phyloP scores from a whole-genome alignment of 306 rosid species.

The Potentilla sterilis region DNA sequence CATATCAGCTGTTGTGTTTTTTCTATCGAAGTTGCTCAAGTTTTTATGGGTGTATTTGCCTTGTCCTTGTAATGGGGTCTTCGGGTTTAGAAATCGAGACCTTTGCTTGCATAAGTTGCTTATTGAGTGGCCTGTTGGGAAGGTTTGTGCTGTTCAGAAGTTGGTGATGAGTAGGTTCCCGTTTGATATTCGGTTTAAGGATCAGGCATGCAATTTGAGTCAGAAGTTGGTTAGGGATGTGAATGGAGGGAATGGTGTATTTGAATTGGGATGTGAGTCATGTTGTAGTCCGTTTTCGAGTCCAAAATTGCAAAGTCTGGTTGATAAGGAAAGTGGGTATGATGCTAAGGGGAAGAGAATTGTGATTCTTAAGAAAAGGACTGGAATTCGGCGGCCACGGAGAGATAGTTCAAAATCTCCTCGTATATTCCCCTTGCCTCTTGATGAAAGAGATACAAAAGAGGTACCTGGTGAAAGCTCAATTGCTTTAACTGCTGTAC shows the following conservation, averaged over 20 bases:
- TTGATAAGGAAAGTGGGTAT: constrained; percentile 46
- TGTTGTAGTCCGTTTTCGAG: constrained; percentile 49
- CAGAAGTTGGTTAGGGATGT: constrained; percentile 31
- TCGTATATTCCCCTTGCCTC: constrained; percentile 14
- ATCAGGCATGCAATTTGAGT: constrained; percentile 27
- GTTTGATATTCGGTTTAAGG: constrained; percentile 50
- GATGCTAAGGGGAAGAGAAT: constrained; percentile 64
- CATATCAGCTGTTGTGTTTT: constrained; percentile 49
- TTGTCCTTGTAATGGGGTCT: constrained; percentile 75
- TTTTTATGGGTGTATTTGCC: constrained; percentile 54
- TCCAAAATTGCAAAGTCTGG: constrained; percentile 33
- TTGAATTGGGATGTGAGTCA: constrained; percentile 48
- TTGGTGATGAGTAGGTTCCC: constrained; percentile 57
- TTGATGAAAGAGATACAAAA: constrained; percentile 18
- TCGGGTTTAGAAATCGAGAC: constrained; percentile 50
- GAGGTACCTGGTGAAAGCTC: constrained; percentile 27
- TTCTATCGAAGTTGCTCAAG: constrained; percentile 43
- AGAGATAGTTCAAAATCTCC: constrained; percentile 27
- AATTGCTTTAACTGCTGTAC: constrained; percentile 17
- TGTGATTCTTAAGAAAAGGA: constrained; percentile 47
- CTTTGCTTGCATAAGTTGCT: constrained; percentile 58
- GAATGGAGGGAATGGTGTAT: constrained; percentile 29
- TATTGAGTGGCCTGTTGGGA: constrained; percentile 51
- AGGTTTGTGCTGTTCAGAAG: constrained; percentile 45
- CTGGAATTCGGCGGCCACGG: constrained; percentile 55